phyloP scores from a whole-genome alignment of 768 basidiomycete species.

The Phanerodontia chrysosporium region DNA sequence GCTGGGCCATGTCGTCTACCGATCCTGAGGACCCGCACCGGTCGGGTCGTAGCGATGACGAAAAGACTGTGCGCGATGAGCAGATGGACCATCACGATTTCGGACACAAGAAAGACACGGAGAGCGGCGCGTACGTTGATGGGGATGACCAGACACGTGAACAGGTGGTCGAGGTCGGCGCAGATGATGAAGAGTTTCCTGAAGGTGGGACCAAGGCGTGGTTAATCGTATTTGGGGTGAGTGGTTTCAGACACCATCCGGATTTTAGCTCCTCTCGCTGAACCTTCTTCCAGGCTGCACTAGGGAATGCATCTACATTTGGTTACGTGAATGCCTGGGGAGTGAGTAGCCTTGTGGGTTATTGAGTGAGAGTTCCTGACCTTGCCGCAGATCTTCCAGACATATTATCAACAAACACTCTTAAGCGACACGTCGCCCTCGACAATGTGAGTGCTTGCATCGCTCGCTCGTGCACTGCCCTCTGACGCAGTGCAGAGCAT shows the following conservation, averaged over 20 bases:
- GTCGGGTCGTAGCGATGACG: not conserved
- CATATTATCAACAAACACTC: constrained; percentile 58
- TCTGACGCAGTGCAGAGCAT: constrained; percentile 22
- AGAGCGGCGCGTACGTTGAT: not conserved
- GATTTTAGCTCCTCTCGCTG: too few species aligned
- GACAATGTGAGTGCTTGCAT: constrained; percentile 42
- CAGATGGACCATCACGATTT: not conserved
- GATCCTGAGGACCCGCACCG: not conserved
- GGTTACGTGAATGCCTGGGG: constrained; percentile 76
- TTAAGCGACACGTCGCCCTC: constrained; percentile 51
- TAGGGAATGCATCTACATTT: constrained; percentile 47
- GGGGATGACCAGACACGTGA: not conserved
- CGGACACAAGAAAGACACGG: not conserved
- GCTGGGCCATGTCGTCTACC: not conserved
- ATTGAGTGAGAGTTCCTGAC: not conserved
- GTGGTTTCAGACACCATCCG: too few species aligned
- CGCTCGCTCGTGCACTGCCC: not conserved
- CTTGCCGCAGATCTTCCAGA: constrained; percentile 60
- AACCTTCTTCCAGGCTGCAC: constrained; percentile 17
- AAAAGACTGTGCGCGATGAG: not conserved
- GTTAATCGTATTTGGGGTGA: constrained; percentile 5
- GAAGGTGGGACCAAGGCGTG: constrained; percentile 7
- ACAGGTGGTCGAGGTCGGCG: not conserved
- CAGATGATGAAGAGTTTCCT: not conserved
- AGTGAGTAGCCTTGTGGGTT: constrained; percentile 33